These are phyloP conservation scores for Ustilago trichophora DNA, from an alignment of 1,284 basidiomycete genomes.

Conservation along the genomic window DNA sequence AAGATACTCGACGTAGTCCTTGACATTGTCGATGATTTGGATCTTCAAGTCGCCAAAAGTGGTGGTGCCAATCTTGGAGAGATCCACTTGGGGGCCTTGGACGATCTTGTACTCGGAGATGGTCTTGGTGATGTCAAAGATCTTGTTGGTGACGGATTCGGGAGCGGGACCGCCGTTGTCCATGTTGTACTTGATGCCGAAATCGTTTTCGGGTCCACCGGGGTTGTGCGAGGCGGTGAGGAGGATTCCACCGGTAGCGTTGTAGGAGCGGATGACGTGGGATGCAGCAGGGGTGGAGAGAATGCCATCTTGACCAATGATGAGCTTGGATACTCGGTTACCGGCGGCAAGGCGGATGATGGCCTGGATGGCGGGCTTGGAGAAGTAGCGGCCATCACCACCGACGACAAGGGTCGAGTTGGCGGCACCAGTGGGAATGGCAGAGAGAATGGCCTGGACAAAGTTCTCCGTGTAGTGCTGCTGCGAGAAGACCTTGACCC, in stretches of 20 bases:
- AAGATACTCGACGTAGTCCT: constrained; percentile 85
- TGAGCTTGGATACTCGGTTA: constrained; percentile 70
- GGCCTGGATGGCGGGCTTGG: constrained; percentile 85
- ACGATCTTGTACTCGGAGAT: constrained; percentile 87
- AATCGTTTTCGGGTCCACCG: constrained; percentile 95
- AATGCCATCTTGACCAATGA: constrained; percentile 77
- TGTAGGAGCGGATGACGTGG: constrained; percentile 92
- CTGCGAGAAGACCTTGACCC: constrained; percentile 66
- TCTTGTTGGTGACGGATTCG: constrained; percentile 91
- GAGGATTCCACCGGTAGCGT: constrained; percentile 95
- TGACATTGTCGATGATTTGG: constrained; percentile 91
- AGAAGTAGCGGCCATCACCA: constrained; percentile 95
- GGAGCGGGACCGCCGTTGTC: constrained; percentile 96
- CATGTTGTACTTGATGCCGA: constrained; percentile 99
- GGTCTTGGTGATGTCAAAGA: constrained; percentile 87
- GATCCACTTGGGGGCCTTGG: constrained; percentile 81
- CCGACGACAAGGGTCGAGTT: constrained; percentile 89
- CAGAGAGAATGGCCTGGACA: constrained; percentile 90
- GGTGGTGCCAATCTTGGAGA: constrained; percentile 82
- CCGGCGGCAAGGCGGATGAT: constrained; percentile 91
- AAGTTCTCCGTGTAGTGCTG: constrained; percentile 99
- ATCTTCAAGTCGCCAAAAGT: constrained; percentile 77
- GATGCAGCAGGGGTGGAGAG: constrained; percentile 96
- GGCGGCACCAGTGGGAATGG: constrained; percentile 78
- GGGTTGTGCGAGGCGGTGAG: constrained; percentile 99